phyloP scores from a whole-genome alignment of 2,329 filamentous ascomycete genomes.

The Pseudohalonectria lignicola region DNA sequence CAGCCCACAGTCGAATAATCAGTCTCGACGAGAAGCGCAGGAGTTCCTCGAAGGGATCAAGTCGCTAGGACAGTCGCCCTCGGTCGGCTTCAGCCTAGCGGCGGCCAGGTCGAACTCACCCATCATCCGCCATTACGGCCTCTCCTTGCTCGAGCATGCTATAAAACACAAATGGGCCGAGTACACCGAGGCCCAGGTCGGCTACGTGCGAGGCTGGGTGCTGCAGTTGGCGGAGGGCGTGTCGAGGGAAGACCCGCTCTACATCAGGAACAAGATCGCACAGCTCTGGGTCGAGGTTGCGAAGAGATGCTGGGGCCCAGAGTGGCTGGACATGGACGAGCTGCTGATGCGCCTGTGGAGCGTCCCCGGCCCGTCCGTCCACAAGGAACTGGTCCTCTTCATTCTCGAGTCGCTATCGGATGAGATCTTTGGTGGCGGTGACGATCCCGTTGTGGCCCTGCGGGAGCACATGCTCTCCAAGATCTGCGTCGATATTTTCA shows the following conservation, averaged over 20 bases:
- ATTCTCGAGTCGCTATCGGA: constrained; percentile 88
- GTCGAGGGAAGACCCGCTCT: constrained; percentile 62
- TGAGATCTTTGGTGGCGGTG: constrained; percentile 74
- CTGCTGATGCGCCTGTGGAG: constrained; percentile 79
- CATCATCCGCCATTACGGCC: constrained; percentile 83
- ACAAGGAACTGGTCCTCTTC: constrained; percentile 79
- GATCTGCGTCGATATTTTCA: constrained; percentile 89
- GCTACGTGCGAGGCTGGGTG: constrained; percentile 63
- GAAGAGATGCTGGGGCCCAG: constrained; percentile 82
- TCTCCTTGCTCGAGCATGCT: constrained; percentile 83
- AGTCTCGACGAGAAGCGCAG: constrained; percentile 72
- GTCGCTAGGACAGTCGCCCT: constrained; percentile 64
- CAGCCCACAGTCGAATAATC: constrained; percentile 68
- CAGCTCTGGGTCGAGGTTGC: constrained; percentile 92
- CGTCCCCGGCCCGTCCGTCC: constrained; percentile 44
- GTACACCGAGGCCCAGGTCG: constrained; percentile 57
- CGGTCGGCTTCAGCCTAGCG: constrained; percentile 76
- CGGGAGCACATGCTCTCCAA: constrained; percentile 77
- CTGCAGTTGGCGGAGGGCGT: constrained; percentile 66
- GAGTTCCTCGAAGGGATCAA: constrained; percentile 81
- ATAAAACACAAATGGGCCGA: constrained; percentile 77
- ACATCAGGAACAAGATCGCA: constrained; percentile 85
- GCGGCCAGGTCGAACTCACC: constrained; percentile 63
- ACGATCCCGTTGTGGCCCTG: constrained; percentile 76
- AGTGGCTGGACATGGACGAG: constrained; percentile 92